Evolutionary conservation across 352 stramenopile genomes (phyloP).

Genomic region (Phytophthora macrochlamydospora): DNA sequence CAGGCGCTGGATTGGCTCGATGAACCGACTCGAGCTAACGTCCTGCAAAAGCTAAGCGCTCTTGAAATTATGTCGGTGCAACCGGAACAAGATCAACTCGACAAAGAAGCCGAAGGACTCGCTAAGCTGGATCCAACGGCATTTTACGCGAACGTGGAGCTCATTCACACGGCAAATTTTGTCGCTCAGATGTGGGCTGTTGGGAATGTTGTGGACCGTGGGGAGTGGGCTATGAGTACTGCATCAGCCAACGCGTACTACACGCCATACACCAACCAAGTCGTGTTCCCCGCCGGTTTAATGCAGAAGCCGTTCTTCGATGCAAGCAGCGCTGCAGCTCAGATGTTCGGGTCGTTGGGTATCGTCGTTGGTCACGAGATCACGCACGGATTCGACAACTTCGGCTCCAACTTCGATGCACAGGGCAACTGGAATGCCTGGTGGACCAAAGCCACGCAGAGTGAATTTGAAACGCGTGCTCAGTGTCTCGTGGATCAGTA

Average conservation of each 20-base stretch:
- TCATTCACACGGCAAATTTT: conserved; percentile 37
- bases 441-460: conserved; percentile 84
- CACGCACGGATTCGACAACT: conserved; percentile 94
- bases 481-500: conserved; percentile 67
- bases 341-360: conserved; percentile 92
- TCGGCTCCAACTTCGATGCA: conserved; percentile 84
- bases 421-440: conserved; percentile 91
- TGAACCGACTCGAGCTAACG: conserved; percentile 68
- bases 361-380: conserved; percentile 94
- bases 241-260: conserved; percentile 92
- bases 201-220: conserved; percentile 52
- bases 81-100: conserved; percentile 40
- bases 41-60: conserved; percentile 80
- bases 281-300: conserved; percentile 94
- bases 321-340: conserved; percentile 66
- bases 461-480: conserved; percentile 68
- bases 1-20: conserved; percentile 91
- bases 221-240: conserved; percentile 87
- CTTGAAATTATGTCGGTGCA: conserved; percentile 27
- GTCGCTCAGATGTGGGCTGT: conserved; percentile 35
- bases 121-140: conserved; percentile 29
- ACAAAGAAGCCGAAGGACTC: conserved; percentile 44
- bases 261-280: conserved; percentile 73
- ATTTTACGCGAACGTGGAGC: conserved; percentile 59
- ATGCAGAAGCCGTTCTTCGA: conserved; percentile 94